Conservation (phyloP, 805 yeast species). For the Metschnikowia lochheadii region DNA sequence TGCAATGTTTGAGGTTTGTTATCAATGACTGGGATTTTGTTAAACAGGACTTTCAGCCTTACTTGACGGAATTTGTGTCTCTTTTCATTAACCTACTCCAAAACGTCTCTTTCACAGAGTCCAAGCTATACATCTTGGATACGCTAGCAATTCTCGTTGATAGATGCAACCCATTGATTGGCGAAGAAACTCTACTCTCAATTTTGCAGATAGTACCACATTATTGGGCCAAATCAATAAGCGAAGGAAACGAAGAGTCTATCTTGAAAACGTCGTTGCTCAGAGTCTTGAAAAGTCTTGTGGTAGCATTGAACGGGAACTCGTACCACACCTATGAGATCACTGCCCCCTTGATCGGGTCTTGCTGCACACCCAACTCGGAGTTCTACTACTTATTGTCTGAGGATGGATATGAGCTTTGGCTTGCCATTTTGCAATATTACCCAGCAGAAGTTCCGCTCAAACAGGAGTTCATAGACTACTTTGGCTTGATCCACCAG, state of each 20-base stretch:
- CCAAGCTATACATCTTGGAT: constrained; percentile 69
- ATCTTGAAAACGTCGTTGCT: constrained; percentile 37
- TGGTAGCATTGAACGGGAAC: constrained; percentile 51
- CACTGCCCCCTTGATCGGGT: constrained; percentile 60
- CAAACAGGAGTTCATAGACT: constrained; percentile 36
- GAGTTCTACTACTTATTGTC: constrained; percentile 51
- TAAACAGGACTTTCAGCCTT: constrained; percentile 64
- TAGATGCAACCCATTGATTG: constrained; percentile 61
- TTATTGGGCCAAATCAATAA: constrained; percentile 65
- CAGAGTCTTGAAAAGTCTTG: constrained; percentile 55
- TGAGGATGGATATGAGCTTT: constrained; percentile 85
- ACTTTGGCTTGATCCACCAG: constrained; percentile 50
- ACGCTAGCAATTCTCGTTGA: constrained; percentile 61
- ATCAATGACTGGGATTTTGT: constrained; percentile 87
- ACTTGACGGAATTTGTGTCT: constrained; percentile 47
- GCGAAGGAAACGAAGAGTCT: constrained; percentile 34
- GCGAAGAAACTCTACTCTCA: constrained; percentile 46
- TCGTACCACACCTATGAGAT: constrained; percentile 48
- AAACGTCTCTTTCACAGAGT: constrained; percentile 58
- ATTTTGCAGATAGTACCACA: constrained; percentile 58
- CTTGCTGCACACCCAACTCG: constrained; percentile 51
- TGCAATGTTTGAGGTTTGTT: constrained; percentile 62
- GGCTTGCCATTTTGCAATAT: constrained; percentile 67
- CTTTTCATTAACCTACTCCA: constrained; percentile 49
- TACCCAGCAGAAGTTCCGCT: constrained; percentile 41